phyloP scores from a whole-genome alignment of 257 asterid species.

The Solanum commersonii region DNA sequence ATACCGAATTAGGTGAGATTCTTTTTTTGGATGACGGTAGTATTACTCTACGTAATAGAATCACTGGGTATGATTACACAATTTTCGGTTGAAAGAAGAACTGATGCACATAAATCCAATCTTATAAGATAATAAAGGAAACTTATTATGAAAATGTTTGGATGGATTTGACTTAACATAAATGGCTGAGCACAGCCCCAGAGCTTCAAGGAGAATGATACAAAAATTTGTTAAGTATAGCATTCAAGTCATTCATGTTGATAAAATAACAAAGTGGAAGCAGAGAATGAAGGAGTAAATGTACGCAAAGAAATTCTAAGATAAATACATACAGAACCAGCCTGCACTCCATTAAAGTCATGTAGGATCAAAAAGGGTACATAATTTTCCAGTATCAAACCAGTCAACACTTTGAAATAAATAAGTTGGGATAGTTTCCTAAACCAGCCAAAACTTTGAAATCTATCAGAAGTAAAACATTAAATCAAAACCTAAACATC shows the following conservation, averaged over 20 bases:
- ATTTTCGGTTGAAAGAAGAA: background rate
- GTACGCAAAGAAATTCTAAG: background rate
- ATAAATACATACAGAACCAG: background rate
- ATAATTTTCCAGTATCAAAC: background rate
- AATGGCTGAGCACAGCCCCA: background rate
- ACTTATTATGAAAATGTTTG: background rate
- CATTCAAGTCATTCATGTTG: background rate
- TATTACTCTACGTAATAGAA: background rate
- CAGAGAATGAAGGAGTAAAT: background rate
- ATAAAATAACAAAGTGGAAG: background rate
- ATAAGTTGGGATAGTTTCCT: background rate
- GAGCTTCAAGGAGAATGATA: background rate
- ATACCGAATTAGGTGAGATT: background rate
- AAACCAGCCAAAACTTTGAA: background rate
- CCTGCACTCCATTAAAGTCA: background rate
- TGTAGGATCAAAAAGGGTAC: background rate
- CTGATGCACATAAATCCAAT: background rate
- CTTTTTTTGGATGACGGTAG: no score
- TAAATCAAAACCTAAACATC: background rate
- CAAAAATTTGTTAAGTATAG: background rate
- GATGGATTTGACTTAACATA: background rate
- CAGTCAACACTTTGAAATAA: background rate
- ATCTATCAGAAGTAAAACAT: background rate
- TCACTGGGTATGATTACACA: background rate
- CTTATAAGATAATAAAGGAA: background rate